Evolutionary conservation across 1,284 basidiomycete species (phyloP), one percentile per base, ranked within the genome.

Genomic region (Schizophyllum amplum): DNA sequence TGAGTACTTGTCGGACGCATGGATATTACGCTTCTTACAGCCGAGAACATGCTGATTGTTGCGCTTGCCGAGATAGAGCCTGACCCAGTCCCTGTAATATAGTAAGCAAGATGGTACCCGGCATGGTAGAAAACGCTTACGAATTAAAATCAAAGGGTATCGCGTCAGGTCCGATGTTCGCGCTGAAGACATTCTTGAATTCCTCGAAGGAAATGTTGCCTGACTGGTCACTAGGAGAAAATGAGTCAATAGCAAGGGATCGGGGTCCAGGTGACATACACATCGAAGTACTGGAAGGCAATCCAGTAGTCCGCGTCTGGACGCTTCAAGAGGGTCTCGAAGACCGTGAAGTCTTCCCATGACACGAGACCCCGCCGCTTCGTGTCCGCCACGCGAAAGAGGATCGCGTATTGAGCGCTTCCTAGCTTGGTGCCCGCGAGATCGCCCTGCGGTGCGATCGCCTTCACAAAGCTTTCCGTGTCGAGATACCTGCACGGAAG

Each of bases 101-200:
- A 60, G 23, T 48, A 52, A 55, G 56, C 27, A 54, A 55, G 57
- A 55, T 24, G 26, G 22, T 24, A 6, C 49, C 54, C n/a, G 4
- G 22, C 53, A 47, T 15, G 1, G 24, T 59, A 55, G 42, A 60
- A 50, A 55, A 17, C 27, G 54, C 81, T 62, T 62, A 90, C 88
- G 88, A 90, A 69, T 96, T 90, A 72, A 96, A 97, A 73, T 97
- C 84, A 72, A 98, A 98, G 50, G 94, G 94, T 67, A 97, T 92
- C 52, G 88, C 80, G 63, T 90, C 87, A 24, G 83, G 75, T 26
- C 85, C 86, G 55, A 94, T 81, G 67, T 90, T 93, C 58, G 85
- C 83, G 55, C 82, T 84, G 69, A 96, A 90, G 55, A 94, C 92
- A 59, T 82, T 82, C 74, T 94, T 95, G 79, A 98, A 96, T 72